A percentile compares a stretch with the other conserved stretches of the same genome.
phyloP scores from a whole-genome alignment of 345 rosid genomes.

The Eucalyptus virginea region DNA sequence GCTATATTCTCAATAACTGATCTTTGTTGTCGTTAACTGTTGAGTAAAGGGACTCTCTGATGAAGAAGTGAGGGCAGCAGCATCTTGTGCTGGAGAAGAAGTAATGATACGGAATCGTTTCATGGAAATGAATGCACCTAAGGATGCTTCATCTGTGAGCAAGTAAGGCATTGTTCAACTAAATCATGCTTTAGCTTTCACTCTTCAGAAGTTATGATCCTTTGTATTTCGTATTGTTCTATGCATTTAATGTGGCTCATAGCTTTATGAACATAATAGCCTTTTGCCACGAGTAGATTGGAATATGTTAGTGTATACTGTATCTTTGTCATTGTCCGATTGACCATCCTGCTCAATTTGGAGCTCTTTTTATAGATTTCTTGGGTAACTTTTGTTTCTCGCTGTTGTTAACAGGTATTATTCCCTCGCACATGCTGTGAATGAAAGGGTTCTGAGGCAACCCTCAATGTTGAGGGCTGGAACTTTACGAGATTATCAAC shows the following conservation, averaged over 20 bases:
- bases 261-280: not conserved
- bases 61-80: constrained; percentile 93
- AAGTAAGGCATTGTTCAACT: constrained; percentile 40
- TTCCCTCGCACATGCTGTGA: constrained; percentile 97
- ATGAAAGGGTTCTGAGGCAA: constrained; percentile 78
- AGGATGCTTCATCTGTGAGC: constrained; percentile 82
- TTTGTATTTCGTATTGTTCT: not conserved
- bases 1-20: constrained; percentile 1
- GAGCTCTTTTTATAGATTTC: not conserved
- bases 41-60: constrained; percentile 82
- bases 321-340: not conserved
- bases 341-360: not conserved
- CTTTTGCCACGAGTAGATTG: not conserved
- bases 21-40: not conserved
- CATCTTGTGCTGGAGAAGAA: constrained; percentile 96
- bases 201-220: not conserved
- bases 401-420: constrained; percentile 53
- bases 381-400: not conserved
- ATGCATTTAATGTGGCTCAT: not conserved
- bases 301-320: not conserved
- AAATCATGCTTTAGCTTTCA: not conserved
- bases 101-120: constrained; percentile 90
- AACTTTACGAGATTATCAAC: constrained; percentile 96
- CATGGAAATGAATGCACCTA: constrained; percentile 97
- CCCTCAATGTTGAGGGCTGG: constrained; percentile 97